Evolutionary conservation across 306 rosid species (phyloP).

Genomic region (Rosa multiflora): DNA sequence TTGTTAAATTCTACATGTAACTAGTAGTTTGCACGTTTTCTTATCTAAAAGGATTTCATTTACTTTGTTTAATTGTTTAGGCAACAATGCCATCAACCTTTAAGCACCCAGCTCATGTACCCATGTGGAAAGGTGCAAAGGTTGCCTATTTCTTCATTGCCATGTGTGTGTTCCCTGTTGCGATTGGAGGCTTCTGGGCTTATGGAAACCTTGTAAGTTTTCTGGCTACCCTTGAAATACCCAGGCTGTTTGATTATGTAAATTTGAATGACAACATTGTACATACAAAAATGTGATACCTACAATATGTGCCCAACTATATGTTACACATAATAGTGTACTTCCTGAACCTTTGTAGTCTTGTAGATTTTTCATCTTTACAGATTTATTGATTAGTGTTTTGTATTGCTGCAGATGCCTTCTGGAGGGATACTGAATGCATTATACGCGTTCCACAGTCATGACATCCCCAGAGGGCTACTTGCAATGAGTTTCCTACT

Average conservation of each 20-base stretch:
- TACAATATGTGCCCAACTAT: too few species aligned
- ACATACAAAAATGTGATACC: too few species aligned
- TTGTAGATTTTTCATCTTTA: background rate
- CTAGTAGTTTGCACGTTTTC: background rate
- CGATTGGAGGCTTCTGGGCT: constrained; percentile 98
- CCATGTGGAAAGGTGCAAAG: constrained; percentile 99
- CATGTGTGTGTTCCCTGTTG: constrained; percentile 87
- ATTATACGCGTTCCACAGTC: constrained; percentile 80
- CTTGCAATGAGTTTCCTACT: constrained; percentile 87
- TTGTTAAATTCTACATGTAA: background rate
- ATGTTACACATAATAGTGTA: too few species aligned
- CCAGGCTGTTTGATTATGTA: background rate
- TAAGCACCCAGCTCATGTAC: constrained; percentile 98
- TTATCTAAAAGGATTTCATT: constrained; percentile 11
- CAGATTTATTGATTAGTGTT: background rate
- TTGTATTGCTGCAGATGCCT: constrained; percentile 67
- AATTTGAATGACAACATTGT: too few species aligned
- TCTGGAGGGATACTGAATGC: constrained; percentile 90
- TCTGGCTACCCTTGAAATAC: background rate
- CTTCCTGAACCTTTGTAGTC: too few species aligned
- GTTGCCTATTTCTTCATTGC: constrained; percentile 98
- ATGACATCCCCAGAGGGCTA: constrained; percentile 79
- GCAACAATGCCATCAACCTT: constrained; percentile 99
- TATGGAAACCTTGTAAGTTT: constrained; percentile 88
- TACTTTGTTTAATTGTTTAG: constrained; percentile 34